Evolutionary conservation across 495 filamentous ascomycete species (phyloP), one percentile per base, ranked within the genome.

Genomic region (Annulohypoxylon bovei): DNA sequence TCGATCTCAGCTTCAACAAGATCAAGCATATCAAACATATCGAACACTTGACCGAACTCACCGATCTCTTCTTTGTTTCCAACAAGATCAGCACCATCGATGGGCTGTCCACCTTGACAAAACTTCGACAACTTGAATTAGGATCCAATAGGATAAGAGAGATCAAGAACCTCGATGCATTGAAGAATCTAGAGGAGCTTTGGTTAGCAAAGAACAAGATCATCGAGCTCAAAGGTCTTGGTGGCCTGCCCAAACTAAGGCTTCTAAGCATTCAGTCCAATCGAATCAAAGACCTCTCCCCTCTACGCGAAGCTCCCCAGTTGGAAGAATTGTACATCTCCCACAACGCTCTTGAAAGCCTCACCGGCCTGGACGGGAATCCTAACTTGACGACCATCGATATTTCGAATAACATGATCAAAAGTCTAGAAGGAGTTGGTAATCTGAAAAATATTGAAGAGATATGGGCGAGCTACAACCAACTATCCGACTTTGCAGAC

Each of bases 121-220:
- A 89, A 54, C 81, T 99, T 62, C 86, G 85, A 70, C 95, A 94
- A 79, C 76, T 99, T 65, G 95, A 99, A 80, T 80, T 99, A 44
- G 95, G 90, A 6, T 97, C 92, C 33, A 99, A 99, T 80, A 82
- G 92, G 49, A 97, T 99, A 76, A 81, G 94, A 73, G 91, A 93
- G 78, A 94, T 99, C 49, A 85, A 96, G 75, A 95, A 95, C 74
- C 86, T 99, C 32, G 92, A 94, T 23, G 85, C 84, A 4, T 81
- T 99, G 65, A 87, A 80, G 3, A 84, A 86, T 2, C 79, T 99
- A 42, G 90, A 98, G 76, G 86, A 97, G 76, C 85, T 99, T 11
- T 99, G 96, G 96, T 82, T 99, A 6, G 95, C 95, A 35, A 98
- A 98, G 86, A 99, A 99, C 78, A 97, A 97, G 76, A 97, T 99